Conservation (phyloP, 331 rosid species). For the Dryas integrifolia region DNA sequence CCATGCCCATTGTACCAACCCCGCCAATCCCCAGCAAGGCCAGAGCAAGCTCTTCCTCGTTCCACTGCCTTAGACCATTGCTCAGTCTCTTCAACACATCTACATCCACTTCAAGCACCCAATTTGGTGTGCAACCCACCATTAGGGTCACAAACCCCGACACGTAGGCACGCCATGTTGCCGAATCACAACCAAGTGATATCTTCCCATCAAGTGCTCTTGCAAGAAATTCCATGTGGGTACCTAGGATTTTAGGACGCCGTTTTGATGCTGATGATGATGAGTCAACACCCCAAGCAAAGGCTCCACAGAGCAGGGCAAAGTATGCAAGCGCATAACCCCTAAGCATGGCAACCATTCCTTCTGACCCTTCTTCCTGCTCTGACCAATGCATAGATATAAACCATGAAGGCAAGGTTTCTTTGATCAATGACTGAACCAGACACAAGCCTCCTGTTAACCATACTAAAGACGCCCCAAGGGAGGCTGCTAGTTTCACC, state of each 20-base stretch:
- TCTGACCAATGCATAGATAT: constrained; percentile 46
- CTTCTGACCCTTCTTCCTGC: constrained; percentile 42
- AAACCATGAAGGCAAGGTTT: constrained; percentile 62
- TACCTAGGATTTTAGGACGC: constrained; percentile 49
- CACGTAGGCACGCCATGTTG: constrained; percentile 60
- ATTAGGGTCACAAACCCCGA: constrained; percentile 48
- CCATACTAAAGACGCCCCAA: constrained; percentile 57
- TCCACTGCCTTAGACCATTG: constrained; percentile 47
- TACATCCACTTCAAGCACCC: constrained; percentile 53
- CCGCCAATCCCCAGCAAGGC: constrained; percentile 55
- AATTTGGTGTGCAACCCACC: constrained; percentile 49
- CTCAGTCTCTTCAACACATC: constrained; percentile 50
- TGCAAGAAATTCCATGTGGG: constrained; percentile 55
- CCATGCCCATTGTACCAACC: constrained; percentile 44
- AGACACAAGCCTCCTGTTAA: constrained; percentile 47
- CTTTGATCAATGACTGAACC: constrained; percentile 52
- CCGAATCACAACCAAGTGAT: constrained; percentile 55
- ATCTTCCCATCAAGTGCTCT: constrained; percentile 57
- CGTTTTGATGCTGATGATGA: constrained; percentile 50
- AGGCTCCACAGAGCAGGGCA: constrained; percentile 46
- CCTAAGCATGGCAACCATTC: constrained; percentile 51
- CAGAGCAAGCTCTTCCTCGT: constrained; percentile 53
- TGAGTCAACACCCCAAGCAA: constrained; percentile 60
- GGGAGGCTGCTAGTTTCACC: constrained; percentile 56
- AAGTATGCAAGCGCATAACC: constrained; percentile 62